Evolutionary conservation across 345 rosid species (phyloP).

Genomic region (Salix dunnii): DNA sequence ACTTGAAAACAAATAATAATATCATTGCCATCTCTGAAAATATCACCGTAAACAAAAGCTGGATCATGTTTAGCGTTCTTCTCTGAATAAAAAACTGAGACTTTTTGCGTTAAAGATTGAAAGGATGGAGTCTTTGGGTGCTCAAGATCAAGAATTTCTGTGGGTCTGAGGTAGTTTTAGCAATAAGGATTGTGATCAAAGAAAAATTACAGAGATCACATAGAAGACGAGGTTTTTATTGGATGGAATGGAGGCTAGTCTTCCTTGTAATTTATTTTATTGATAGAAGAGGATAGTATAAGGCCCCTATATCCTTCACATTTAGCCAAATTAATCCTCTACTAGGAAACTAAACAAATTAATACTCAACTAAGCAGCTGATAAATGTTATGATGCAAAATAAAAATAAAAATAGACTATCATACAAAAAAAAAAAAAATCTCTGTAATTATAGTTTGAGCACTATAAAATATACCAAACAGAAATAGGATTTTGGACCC

Average conservation of each 20-base stretch:
- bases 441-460: no score
- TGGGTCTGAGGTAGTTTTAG: not conserved
- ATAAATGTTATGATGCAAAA: no score
- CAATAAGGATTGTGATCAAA: not conserved
- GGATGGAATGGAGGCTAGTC: not conserved
- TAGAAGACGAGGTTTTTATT: not conserved
- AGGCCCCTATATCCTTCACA: not conserved
- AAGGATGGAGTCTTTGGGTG: not conserved
- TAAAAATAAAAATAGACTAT: no score
- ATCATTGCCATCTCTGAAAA: constrained; percentile 30
- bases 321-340: not conserved
- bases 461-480: no score
- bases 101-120: not conserved
- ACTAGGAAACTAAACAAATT: no score
- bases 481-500: no score
- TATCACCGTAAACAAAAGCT: constrained; percentile 25
- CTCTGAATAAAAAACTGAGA: not conserved
- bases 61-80: constrained; percentile 19
- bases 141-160: not conserved
- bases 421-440: no score
- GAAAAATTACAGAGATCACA: not conserved
- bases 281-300: not conserved
- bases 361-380: no score
- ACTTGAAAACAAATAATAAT: constrained; percentile 22
- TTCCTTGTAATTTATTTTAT: not conserved